phyloP scores from a whole-genome alignment of 2,329 filamentous ascomycete species.

The Colletotrichum lini region DNA sequence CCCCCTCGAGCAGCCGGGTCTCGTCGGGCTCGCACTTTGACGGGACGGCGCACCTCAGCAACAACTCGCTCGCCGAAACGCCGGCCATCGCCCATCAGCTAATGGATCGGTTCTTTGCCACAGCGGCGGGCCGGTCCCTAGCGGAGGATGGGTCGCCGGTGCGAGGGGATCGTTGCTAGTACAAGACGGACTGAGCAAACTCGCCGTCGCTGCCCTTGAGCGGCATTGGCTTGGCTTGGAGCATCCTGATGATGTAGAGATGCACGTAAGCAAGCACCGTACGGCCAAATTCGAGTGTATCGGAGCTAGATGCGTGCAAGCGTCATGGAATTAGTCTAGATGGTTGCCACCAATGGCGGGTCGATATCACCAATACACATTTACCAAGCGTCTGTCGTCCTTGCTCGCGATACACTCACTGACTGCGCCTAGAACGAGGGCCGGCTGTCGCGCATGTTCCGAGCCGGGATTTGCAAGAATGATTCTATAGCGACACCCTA shows the following conservation, averaged over 20 bases:
- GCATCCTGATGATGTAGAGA: neutral
- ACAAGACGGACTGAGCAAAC: conserved; percentile 5
- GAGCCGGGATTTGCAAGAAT: no score
- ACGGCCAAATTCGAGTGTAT: neutral
- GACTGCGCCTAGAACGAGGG: no score
- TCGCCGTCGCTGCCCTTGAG: neutral
- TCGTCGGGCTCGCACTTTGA: conserved; percentile 31
- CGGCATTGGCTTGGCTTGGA: neutral
- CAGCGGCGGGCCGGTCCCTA: neutral
- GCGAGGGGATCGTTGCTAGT: neutral
- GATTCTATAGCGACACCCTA: no score
- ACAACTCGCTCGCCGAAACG: conserved; percentile 31
- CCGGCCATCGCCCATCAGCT: conserved; percentile 32
- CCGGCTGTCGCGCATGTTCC: no score
- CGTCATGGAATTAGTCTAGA: conserved; percentile 15
- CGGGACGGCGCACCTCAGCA: conserved; percentile 29
- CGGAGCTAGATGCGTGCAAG: neutral
- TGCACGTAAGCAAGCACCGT: neutral
- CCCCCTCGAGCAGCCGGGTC: conserved; percentile 36
- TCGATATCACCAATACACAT: conserved; percentile 14
- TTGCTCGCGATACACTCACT: neutral
- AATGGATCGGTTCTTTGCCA: conserved; percentile 34
- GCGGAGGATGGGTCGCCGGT: neutral
- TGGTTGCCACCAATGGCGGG: conserved; percentile 10
- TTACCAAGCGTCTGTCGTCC: neutral